phyloP scores from a whole-genome alignment of 2,329 filamentous ascomycete genomes.

The Sporothrix curviconia region DNA sequence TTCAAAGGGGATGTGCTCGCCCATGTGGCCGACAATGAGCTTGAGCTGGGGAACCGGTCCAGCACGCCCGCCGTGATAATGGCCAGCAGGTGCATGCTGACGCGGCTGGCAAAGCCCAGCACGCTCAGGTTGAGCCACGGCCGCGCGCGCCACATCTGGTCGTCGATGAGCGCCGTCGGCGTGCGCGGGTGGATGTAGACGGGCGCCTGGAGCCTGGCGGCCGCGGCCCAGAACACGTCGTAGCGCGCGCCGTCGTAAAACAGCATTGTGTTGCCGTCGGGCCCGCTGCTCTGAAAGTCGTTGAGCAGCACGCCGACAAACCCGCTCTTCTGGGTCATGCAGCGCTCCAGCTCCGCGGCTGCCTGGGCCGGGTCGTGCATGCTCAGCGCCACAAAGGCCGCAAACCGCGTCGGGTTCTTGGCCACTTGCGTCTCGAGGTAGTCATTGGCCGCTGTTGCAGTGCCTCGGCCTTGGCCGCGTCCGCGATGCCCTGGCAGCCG shows the following conservation, averaged over 20 bases:
- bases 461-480: constrained; percentile 17
- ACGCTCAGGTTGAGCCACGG: constrained; percentile 18
- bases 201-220: constrained; percentile 54
- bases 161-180: constrained; percentile 40
- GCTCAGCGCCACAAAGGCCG: constrained; percentile 19
- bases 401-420: constrained; percentile 17
- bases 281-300: constrained; percentile 52
- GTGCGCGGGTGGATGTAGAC: constrained; percentile 58
- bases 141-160: constrained; percentile 8
- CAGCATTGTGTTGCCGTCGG: constrained; percentile 53
- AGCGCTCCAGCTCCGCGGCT: constrained; percentile 40
- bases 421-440: constrained; percentile 18
- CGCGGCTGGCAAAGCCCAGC: constrained; percentile 24
- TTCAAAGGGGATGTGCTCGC: constrained; percentile 28
- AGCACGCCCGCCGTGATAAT: constrained; percentile 32
- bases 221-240: constrained; percentile 55
- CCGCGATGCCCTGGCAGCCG: constrained; percentile 19
- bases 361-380: constrained; percentile 22
- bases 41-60: constrained; percentile 32
- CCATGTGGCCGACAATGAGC: constrained; percentile 35
- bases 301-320: constrained; percentile 59
- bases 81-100: constrained; percentile 30
- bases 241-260: constrained; percentile 58
- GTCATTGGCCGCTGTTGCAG: constrained; percentile 20
- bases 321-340: constrained; percentile 46